These are phyloP conservation scores for Aspergillus sp. DNA, from an alignment of 2,329 filamentous ascomycete genomes.

Conservation along the genomic window DNA sequence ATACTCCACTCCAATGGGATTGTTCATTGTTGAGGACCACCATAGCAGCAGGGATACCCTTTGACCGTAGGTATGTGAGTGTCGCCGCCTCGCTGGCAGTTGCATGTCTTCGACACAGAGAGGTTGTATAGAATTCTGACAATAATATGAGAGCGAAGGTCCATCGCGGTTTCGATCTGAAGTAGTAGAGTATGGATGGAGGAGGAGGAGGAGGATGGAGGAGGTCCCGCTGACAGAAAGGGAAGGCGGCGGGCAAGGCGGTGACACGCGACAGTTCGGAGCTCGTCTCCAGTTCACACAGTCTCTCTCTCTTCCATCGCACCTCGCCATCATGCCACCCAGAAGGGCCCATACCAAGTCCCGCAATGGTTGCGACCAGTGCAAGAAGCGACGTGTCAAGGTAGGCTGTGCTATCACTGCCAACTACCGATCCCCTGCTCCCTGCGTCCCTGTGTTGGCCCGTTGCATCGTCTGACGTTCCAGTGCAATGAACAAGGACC, in stretches of 20 bases:
- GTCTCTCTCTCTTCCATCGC: no score
- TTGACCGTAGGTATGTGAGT: conserved; percentile 12
- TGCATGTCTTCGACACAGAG: conserved; percentile 10
- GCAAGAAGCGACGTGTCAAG: conserved; percentile 35
- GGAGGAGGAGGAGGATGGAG: no score
- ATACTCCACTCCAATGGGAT: conserved; percentile 18
- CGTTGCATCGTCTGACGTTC: conserved; percentile 8
- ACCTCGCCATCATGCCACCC: conserved; percentile 21
- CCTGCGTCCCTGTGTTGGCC: no score
- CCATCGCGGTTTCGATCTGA: no score
- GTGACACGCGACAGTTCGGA: no score
- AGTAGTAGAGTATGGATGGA: no score
- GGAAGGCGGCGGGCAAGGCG: no score
- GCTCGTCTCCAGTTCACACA: no score
- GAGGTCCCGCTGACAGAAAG: no score
- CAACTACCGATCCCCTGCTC: no score
- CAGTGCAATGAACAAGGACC: conserved; percentile 33
- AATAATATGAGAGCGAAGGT: conserved; percentile 11
- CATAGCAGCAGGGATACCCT: conserved; percentile 12
- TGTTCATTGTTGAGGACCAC: conserved; percentile 12
- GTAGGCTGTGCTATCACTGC: conserved; percentile 11
- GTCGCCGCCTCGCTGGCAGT: conserved; percentile 18
- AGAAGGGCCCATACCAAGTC: conserved; percentile 35
- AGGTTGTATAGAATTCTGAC: conserved; percentile 15
- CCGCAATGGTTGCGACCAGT: conserved; percentile 33